Base-by-base conservation (phyloP, 2,329 filamentous ascomycete genomes). In the Pseudogymnoascus sp. region DNA sequence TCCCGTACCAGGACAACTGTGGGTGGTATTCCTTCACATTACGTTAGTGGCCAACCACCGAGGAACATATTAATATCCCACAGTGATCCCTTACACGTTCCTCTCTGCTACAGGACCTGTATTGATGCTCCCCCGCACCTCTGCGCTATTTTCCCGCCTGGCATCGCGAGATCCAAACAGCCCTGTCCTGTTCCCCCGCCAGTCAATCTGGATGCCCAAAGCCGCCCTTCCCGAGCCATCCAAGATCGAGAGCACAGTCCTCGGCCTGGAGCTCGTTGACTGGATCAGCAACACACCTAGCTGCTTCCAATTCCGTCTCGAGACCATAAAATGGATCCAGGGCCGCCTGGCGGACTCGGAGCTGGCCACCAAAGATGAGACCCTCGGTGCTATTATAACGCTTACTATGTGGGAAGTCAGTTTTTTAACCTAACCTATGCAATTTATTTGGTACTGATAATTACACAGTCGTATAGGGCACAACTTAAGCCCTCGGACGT, bases 131-230 rank as follows among this genome's bases (percentile, higher is more conserved):
- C 46, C 46, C n/a, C 46, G 46, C 25, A 53, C 46, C 23, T 31
- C 46, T 31, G 46, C 46, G 4, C 25, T 53, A 53, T 53, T 53
- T 31, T 53, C 23, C 31, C 23, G 46, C 4, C 7, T 53, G 25
- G 23, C 46, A 53, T 69, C 78, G 80, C 64, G 25, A 31, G 25
- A 53, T 31, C 46, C 46, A 25, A 34, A 64, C 28, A 44, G 37
- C n/a, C 64, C 25, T 11, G 63, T 50, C 21, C 37, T 67, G 28
- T 64, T 60, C 12, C 65, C 65, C 12, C 42, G 65, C 36, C 65
- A 67, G 34, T 67, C 65, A 14, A 61, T 62, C 25, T 67, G 65
- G 65, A 66, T 66, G 64, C 65, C 65, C 18, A 62, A 66, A 36
- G 63, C 62, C 1, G 59, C 63, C 16, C 63, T 61, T 42, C 65